A percentile compares a stretch with the other conserved stretches of the same genome.
Conservation (phyloP, 257 asterid species). For the Solanum etuberosum region DNA sequence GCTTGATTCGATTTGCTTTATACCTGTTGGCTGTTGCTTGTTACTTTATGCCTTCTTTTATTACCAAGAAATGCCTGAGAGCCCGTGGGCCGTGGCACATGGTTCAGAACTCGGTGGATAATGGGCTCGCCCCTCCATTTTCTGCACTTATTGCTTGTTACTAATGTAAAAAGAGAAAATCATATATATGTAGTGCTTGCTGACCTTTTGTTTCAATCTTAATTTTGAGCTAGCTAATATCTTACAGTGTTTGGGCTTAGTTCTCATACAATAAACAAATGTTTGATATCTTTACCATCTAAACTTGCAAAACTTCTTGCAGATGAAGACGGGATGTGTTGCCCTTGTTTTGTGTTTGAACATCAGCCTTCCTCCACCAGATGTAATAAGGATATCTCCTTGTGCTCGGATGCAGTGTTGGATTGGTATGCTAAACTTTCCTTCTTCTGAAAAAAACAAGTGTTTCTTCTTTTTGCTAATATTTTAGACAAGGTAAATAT, state of each 20-base stretch:
- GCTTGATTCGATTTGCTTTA: not conserved
- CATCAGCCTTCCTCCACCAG: constrained; percentile 90
- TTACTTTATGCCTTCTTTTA: not conserved
- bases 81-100: not conserved
- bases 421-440: constrained; percentile 55
- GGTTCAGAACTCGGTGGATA: not conserved
- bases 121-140: not conserved
- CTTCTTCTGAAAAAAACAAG: not conserved
- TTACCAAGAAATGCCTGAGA: not conserved
- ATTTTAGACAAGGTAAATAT: not conserved
- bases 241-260: not conserved
- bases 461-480: not conserved
- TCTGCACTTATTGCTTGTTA: not conserved
- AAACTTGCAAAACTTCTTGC: constrained; percentile 21
- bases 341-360: constrained; percentile 92
- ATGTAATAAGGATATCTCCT: constrained; percentile 94
- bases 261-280: not conserved
- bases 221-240: not conserved
- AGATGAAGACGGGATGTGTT: constrained; percentile 99
- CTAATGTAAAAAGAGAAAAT: not conserved
- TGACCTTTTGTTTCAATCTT: not conserved
- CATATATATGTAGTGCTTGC: not conserved
- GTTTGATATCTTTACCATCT: not conserved
- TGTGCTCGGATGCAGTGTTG: constrained; percentile 99
- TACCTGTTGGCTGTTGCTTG: not conserved